phyloP scores from a whole-genome alignment of 257 asterid species.

The Solanum habrochaites region DNA sequence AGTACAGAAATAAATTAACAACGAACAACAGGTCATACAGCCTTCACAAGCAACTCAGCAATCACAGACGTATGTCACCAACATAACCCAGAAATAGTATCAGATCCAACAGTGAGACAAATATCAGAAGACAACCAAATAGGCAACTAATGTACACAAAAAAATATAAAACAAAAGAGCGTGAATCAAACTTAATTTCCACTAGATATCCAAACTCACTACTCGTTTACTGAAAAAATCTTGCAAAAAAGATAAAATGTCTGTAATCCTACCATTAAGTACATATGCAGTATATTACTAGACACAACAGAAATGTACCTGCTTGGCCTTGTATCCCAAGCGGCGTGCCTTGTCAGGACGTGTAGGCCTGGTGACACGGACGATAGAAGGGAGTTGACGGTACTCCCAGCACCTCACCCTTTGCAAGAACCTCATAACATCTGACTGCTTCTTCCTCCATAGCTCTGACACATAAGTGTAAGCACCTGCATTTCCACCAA shows the following conservation, averaged over 20 bases:
- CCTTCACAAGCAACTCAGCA: not conserved
- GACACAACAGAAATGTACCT: not conserved
- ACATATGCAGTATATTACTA: not conserved
- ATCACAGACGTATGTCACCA: not conserved
- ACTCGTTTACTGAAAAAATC: not conserved
- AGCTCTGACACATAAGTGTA: not conserved
- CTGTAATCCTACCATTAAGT: not conserved
- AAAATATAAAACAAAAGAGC: not conserved
- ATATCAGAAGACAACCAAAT: not conserved
- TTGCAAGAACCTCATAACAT: not conserved
- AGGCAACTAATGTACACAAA: not conserved
- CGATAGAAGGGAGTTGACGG: not conserved
- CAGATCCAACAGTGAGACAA: not conserved
- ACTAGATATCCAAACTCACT: not conserved
- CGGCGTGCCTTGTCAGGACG: conserved; percentile 2
- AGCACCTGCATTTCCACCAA: not conserved
- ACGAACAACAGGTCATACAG: not conserved
- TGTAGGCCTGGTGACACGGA: not conserved
- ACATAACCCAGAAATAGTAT: not conserved
- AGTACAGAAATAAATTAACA: not conserved
- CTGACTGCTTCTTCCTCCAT: conserved; percentile 1
- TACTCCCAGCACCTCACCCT: conserved; percentile 3
- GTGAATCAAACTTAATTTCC: not conserved
- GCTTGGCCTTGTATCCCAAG: not conserved
- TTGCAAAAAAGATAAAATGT: not conserved